phyloP scores from a whole-genome alignment of 2,329 filamentous ascomycete genomes.

The Xylariaceae sp. region DNA sequence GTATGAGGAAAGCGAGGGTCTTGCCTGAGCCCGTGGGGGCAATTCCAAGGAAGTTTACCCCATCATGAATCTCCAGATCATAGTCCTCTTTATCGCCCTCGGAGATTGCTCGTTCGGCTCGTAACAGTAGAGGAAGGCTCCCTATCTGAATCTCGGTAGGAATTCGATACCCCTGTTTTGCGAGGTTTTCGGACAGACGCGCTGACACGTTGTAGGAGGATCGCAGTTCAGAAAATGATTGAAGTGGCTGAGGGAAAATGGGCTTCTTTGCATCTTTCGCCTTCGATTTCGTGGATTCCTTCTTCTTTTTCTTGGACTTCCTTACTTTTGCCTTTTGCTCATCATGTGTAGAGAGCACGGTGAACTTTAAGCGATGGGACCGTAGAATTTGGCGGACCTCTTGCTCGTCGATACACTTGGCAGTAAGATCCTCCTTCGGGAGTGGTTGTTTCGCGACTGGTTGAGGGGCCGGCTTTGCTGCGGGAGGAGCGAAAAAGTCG shows the following conservation, averaged over 20 bases:
- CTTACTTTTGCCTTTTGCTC: constrained; percentile 45
- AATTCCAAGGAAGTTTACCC: constrained; percentile 76
- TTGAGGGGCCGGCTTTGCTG: constrained; percentile 21
- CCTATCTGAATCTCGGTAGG: constrained; percentile 94
- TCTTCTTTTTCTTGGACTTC: constrained; percentile 52
- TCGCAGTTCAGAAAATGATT: constrained; percentile 69
- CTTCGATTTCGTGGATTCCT: constrained; percentile 39
- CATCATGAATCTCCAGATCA: constrained; percentile 21
- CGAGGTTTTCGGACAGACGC: constrained; percentile 72
- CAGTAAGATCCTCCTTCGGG: constrained; percentile 12
- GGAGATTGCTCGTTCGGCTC: constrained; percentile 45
- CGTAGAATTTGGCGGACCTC: constrained; percentile 71
- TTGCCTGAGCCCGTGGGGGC: constrained; percentile 97
- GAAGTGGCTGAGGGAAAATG: constrained; percentile 75
- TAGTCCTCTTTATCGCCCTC: constrained; percentile 31
- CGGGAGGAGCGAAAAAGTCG: constrained; percentile 56
- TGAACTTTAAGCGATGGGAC: constrained; percentile 80
- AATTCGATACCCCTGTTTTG: constrained; percentile 76
- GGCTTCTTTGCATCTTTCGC: constrained; percentile 53
- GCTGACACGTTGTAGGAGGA: constrained; percentile 68
- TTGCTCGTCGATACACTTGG: constrained; percentile 55
- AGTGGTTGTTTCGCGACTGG: constrained; percentile 12
- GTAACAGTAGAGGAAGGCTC: constrained; percentile 73
- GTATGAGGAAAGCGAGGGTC: constrained; percentile 88
- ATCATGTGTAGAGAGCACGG: constrained; percentile 58